Base-by-base conservation (phyloP, 1,139 yeast genomes). In the Kodamaea sp. region DNA sequence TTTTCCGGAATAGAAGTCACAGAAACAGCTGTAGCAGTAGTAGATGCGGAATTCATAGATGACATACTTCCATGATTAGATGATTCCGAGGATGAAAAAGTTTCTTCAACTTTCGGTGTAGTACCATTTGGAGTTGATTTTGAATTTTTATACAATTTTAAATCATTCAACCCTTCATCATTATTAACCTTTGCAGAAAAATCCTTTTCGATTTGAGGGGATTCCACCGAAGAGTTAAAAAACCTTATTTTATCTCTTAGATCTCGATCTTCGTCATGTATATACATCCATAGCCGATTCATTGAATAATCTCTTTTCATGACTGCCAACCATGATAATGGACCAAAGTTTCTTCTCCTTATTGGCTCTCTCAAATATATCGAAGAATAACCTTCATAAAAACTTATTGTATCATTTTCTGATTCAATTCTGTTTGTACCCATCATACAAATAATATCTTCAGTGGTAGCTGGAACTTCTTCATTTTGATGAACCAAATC, bases 281-380 rank as follows among this genome's bases (percentile, higher is more conserved):
- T 51, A 42, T 58, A 55, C 26, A 42, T 42, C 51, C 52, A 48
- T 24, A 48, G 30, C 22, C 34, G 35, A 8, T 34, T 31, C 8
- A 46, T 24, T 2, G 58, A 56, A 24, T 43, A 37, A 41, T 69
- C 73, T 24, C 55, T 39, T 37, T 55, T 54, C 37, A 65, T 50
- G 27, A 67, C 44, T 9, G 66, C 48, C 5, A 60, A 41, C 70
- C 72, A 65, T n/a, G 65, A 53, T 27, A 68, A 55, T 1, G 73
- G 72, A 1, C 70, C 67, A 43, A 54, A 59, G 33, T 55, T 52
- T 20, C 52, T 30, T 32, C 53, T 29, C 22, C 59, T 41, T 3
- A 53, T 31, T 2, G 62, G 60, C 24, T 57, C 67, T 33, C 54
- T 52, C 31, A 52, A 53, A 20, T 49, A 47, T 1, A 65, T 42